Evolutionary conservation across 108 stramenopile species (phyloP), one percentile per base, ranked within the genome.

Genomic region (Fistulifera pelliculosa): DNA sequence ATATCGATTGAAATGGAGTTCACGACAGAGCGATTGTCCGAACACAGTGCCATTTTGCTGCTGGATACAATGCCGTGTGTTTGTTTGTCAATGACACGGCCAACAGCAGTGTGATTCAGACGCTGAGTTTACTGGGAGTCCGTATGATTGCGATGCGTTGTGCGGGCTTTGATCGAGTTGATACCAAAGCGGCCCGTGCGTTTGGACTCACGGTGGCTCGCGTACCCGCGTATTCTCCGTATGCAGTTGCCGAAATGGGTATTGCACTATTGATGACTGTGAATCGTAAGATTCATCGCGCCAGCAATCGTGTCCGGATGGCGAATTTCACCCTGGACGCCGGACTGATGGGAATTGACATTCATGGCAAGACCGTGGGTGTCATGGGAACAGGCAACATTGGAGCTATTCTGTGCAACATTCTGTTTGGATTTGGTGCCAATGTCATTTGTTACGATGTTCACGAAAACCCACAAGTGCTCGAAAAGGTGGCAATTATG

Each of bases 31-130:
- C 66, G 80, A 11, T 49, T 87, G 11, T 54, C 49, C 41, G 18
- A 45, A 10, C 62, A 67, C 3, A 71, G 69, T 42, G 81, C 71
- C 0, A 39, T 51, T 61, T 63, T 44, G 65, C 73, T n/a, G 70
- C 71, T 35, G 86, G 86, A 27, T 88, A 81, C 51, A 75, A 81
- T 39, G 81, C 68, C 14, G 71, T 83, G 1, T 85, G 84, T 58
- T 68, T 79, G 15, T 89, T 89, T 47, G 88, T 86, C 15, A 90
- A 90, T 47, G 88, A 90, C 49, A 77, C 69, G 40, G 84, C 83
- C 8, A 65, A 81, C 56, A 56, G 67, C 8, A 68, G 61, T 15
- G 53, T 62, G 18, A 47, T 90, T 18, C 54, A 66, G 52, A 68
- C 69, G 23, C 56, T 90, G 21, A 61, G 58, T 8, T 50, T 71